Evolutionary conservation across 306 rosid genomes (phyloP), one percentile per base, ranked within the genome.

Genomic region (Vigna hirtella): DNA sequence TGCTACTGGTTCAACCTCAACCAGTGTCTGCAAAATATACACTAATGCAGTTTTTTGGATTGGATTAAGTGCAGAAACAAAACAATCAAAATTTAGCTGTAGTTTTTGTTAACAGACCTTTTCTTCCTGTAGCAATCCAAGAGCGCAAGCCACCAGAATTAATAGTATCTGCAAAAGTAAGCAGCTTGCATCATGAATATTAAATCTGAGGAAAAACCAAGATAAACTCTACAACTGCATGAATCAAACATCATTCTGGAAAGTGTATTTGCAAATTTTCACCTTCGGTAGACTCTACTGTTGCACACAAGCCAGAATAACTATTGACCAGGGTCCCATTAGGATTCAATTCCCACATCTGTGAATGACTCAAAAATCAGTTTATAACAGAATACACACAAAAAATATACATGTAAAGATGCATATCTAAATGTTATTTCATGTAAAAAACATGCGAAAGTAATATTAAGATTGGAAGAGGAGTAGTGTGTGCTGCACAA

Each of bases 101-200:
- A 57, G 26, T 20, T 26, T 40, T 62, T 65, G 58, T 53, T 24
- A 49, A 58, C 81, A 49, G 28, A 92, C 97, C 98, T 76, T 58
- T 53, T 80, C 86, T 85, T 83, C 99, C 98, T 0, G 91, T 87
- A 22, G 99, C 99, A 52, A 90, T 73, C 99, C 99, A 95, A 64
- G 94, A 85, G 58, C 87, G 97, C 84, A 85, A 74, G 64, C 97
- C 99, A 15, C 34, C 70, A 13, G 85, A 43, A 72, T 34, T 74
- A 80, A 7, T 59, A 45, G 83, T 53, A 71, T 81, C 99, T 91
- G 93, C 89, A 83, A 63, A 55, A 77, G 72, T 7, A 20, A 83
- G 51, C 79, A 69, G 75, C 69, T 76, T 28, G 78, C 61, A 32
- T 83, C 80, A 82, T 74, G 63, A 71, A 63, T 48, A 57, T 28